Evolutionary conservation across 2,329 filamentous ascomycete species (phyloP).

Genomic region (Penicillium sp.): DNA sequence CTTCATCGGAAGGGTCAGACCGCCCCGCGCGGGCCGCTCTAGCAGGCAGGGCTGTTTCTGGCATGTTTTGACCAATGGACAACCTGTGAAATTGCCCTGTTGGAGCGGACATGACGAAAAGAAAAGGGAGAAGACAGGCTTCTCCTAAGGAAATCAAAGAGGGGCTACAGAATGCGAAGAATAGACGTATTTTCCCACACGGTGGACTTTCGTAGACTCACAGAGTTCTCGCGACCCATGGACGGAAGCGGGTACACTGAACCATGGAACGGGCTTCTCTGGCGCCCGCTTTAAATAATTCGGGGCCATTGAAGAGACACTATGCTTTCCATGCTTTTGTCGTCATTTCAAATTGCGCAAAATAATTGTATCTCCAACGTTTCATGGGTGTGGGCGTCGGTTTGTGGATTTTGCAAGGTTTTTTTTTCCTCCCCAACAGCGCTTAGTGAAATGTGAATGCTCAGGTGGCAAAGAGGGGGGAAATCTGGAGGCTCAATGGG

Average conservation of each 20-base stretch:
- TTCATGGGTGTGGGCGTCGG: background rate
- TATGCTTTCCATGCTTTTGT: background rate
- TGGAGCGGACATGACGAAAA: conserved; percentile 38
- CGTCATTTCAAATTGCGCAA: background rate
- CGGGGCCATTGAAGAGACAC: conserved; percentile 3
- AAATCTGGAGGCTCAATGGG: conserved; percentile 5
- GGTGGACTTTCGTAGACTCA: conserved; percentile 14
- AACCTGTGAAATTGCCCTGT: conserved; percentile 39
- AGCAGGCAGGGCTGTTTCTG: conserved; percentile 26
- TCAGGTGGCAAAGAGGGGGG: conserved; percentile 4
- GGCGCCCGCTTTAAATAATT: conserved; percentile 29
- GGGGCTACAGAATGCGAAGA: conserved; percentile 5
- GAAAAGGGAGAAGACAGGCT: conserved; percentile 11
- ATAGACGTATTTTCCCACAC: conserved; percentile 15
- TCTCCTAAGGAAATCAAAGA: background rate
- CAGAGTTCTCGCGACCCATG: conserved; percentile 39
- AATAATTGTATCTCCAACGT: background rate
- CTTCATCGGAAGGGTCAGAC: conserved; percentile 18
- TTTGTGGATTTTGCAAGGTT: background rate
- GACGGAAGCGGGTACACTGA: conserved; percentile 34
- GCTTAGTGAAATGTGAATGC: conserved; percentile 14
- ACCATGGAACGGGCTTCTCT: conserved; percentile 25
- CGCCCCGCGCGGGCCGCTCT: conserved; percentile 13
- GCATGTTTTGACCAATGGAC: conserved; percentile 38
- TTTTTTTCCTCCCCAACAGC: conserved; percentile 18